Percentiles rank a stretch among this genome's conserved stretches.
These are phyloP conservation scores for Penicillium fuscoglaucum DNA, from an alignment of 2,329 filamentous ascomycete genomes.

Conservation along the genomic window DNA sequence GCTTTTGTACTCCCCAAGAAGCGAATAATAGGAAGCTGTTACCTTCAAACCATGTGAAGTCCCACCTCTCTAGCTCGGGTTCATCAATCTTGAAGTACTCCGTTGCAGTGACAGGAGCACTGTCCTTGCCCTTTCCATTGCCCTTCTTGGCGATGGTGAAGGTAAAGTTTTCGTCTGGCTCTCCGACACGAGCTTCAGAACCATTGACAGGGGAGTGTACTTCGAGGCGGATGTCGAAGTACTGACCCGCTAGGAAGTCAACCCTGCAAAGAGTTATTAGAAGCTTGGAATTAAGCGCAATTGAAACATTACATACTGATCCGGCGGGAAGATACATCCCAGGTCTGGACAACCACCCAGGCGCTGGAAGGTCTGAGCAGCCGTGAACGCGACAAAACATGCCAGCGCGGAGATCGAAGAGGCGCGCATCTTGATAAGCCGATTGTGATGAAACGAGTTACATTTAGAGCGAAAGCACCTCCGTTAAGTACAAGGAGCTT, in stretches of 20 bases:
- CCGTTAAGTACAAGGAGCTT: slow-evolving; percentile 4
- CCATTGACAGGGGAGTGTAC: slow-evolving; percentile 80
- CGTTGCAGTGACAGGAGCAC: slow-evolving; percentile 53
- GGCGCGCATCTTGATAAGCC: slow-evolving; percentile 27
- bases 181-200: slow-evolving; percentile 71
- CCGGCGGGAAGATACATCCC: slow-evolving; percentile 59
- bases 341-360: slow-evolving; percentile 57
- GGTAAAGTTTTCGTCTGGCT: slow-evolving; percentile 67
- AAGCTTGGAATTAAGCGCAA: neutral
- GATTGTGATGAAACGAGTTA: neutral
- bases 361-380: slow-evolving; percentile 57
- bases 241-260: slow-evolving; percentile 80
- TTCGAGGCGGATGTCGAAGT: slow-evolving; percentile 80
- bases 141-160: slow-evolving; percentile 73
- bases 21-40: slow-evolving; percentile 11
- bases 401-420: slow-evolving; percentile 24
- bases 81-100: slow-evolving; percentile 70
- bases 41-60: slow-evolving; percentile 80
- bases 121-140: slow-evolving; percentile 19
- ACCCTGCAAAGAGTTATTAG: slow-evolving; percentile 46
- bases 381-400: slow-evolving; percentile 28
- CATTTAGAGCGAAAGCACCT: neutral
- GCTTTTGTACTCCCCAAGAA: neutral
- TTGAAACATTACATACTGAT: slow-evolving; percentile 47
- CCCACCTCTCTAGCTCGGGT: slow-evolving; percentile 75